Base-by-base conservation (phyloP, 805 yeast species). In the Hanseniaspora thailandica region DNA sequence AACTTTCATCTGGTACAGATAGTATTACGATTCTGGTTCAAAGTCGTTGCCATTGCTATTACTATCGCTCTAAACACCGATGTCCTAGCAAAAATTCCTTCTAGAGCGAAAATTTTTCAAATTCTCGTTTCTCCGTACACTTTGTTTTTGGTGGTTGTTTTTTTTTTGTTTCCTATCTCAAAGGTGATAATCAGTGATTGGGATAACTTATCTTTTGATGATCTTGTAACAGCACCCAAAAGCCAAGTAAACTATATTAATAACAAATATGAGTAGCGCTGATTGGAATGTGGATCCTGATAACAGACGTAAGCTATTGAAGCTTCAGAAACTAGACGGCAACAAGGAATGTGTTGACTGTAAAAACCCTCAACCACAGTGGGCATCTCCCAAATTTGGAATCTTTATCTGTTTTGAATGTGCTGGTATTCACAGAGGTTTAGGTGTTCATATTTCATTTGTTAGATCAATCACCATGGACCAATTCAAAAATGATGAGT, bases 351-450 rank as follows among this genome's bases (percentile, higher is more conserved):
- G 98, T 69, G 84, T 87, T 67, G 98, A 93, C 67, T 93, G 98
- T 69, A 75, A 72, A 36, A 95, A 97, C 1, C 96, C 95, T 55
- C 90, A 89, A 66, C 98, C 98, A 9, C 98, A 93, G 68, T 93
- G 98, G 98, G 97, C 97, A 1, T 87, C 96, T 13, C 97, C 97
- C 35, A 93, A 93, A 68, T 88, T 90, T 69, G 98, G 98, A 56
- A 85, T 93, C 56, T 93, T 89, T 69, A 90, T 93, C 64, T 93
- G 98, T 69, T 76, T 93, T 39, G 99, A 93, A 66, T 93, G 98
- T 72, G 98, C 98, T 19, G 99, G 99, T 45, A 74, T 84, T 54
- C 99, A 93, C 67, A 77, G 95, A 67, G 95, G 97, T 12, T 73
- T 93, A 46, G 98, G 98, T 38, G 98, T 93, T 41, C 98, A 93